These are phyloP conservation scores for Penicillium ochrochloron DNA, from an alignment of 495 filamentous ascomycete genomes.

Conservation along the genomic window DNA sequence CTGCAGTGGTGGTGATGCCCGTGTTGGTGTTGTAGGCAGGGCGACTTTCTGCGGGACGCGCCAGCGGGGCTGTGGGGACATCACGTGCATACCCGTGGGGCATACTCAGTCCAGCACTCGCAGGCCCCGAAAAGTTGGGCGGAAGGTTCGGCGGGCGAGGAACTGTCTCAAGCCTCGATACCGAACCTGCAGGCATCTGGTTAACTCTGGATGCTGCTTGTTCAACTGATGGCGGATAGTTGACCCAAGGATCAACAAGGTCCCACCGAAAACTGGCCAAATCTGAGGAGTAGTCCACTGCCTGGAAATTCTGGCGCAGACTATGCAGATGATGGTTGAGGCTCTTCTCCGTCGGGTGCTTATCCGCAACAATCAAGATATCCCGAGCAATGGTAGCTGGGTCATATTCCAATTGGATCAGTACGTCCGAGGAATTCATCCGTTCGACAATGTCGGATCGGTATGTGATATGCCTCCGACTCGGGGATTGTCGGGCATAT, in stretches of 20 bases:
- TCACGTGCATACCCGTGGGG: constrained; percentile 19
- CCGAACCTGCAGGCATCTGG: neutral
- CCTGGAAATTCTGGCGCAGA: constrained; percentile 45
- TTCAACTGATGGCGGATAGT: neutral
- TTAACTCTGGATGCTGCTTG: neutral
- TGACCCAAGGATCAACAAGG: constrained; percentile 52
- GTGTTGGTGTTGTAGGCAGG: constrained; percentile 4
- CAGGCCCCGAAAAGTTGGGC: too few species aligned
- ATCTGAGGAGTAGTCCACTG: constrained; percentile 53
- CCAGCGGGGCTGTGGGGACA: neutral
- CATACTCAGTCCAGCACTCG: neutral
- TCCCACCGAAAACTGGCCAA: constrained; percentile 71
- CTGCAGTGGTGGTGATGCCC: neutral
- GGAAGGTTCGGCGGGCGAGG: neutral
- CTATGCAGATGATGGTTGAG: constrained; percentile 65
- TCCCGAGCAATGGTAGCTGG: constrained; percentile 67
- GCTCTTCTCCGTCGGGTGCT: constrained; percentile 58
- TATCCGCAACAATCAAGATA: constrained; percentile 62
- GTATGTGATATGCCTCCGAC: constrained; percentile 19
- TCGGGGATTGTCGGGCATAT: neutral
- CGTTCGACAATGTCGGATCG: constrained; percentile 42
- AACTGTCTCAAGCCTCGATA: neutral
- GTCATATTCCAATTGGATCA: constrained; percentile 55
- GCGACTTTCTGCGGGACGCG: constrained; percentile 10
- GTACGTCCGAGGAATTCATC: constrained; percentile 51